These are phyloP conservation scores for Pyrenochaeta sp. DNA, from an alignment of 2,329 filamentous ascomycete species.

Conservation along the genomic window DNA sequence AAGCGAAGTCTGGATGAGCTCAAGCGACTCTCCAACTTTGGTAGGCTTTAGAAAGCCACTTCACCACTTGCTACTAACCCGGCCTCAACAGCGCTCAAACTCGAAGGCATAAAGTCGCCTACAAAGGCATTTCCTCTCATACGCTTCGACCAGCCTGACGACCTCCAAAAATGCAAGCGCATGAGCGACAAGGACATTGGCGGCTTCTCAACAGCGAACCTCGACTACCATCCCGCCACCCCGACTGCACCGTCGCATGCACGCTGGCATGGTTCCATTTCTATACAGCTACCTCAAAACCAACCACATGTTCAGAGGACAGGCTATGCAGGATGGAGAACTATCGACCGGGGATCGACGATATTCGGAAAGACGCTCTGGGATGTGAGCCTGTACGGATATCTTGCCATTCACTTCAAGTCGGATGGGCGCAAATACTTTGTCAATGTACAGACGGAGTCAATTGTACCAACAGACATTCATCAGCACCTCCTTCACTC, in stretches of 20 bases:
- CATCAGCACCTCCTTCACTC: constrained; percentile 92
- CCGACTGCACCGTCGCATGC: constrained; percentile 69
- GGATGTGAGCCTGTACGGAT: constrained; percentile 89
- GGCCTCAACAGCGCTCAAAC: constrained; percentile 68
- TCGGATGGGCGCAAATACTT: constrained; percentile 93
- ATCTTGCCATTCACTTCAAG: constrained; percentile 86
- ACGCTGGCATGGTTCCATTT: constrained; percentile 87
- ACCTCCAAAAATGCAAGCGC: constrained; percentile 65
- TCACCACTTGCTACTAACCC: constrained; percentile 35
- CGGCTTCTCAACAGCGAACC: constrained; percentile 76
- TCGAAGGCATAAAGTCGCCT: constrained; percentile 73
- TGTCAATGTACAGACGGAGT: constrained; percentile 94
- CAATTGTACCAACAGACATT: constrained; percentile 90
- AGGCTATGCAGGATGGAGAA: constrained; percentile 91
- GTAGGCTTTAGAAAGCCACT: constrained; percentile 46
- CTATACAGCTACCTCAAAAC: constrained; percentile 79
- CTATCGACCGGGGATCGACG: constrained; percentile 75
- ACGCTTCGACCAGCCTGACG: constrained; percentile 63
- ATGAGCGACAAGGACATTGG: constrained; percentile 90
- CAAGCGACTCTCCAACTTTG: constrained; percentile 62
- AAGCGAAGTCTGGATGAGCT: constrained; percentile 67
- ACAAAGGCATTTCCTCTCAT: constrained; percentile 70
- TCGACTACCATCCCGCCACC: constrained; percentile 67
- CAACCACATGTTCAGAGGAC: constrained; percentile 76
- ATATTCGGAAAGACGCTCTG: constrained; percentile 87